phyloP scores from a whole-genome alignment of 306 rosid species.

The Purshia tridentata region DNA sequence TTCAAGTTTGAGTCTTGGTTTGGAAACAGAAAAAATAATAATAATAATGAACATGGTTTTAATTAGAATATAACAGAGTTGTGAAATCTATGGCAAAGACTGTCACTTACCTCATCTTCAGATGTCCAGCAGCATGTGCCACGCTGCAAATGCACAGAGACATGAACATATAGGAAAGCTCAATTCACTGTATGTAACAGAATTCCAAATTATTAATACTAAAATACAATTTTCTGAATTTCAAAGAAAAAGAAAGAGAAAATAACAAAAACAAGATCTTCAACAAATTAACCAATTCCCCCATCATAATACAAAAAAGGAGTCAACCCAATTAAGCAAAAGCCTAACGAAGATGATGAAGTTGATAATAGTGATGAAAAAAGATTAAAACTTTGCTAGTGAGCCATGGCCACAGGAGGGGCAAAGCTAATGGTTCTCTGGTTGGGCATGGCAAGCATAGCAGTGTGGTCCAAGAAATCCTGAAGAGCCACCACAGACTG shows the following conservation, averaged over 20 bases:
- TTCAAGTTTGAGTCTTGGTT: not conserved
- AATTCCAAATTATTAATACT: slow-evolving; percentile 40
- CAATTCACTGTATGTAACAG: slow-evolving; percentile 1
- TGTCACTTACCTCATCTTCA: slow-evolving; percentile 10
- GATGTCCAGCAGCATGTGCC: slow-evolving; percentile 12
- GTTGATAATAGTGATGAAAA: slow-evolving; percentile 10
- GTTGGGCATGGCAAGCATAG: slow-evolving; percentile 87
- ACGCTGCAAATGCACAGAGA: not conserved
- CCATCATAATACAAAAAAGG: slow-evolving; percentile 20
- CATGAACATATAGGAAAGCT: slow-evolving; percentile 18
- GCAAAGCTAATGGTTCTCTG: slow-evolving; percentile 73
- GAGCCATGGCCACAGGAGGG: slow-evolving; percentile 80
- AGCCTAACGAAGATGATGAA: slow-evolving; percentile 24
- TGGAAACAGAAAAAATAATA: not conserved
- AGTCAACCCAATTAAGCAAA: slow-evolving; percentile 16
- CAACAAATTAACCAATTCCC: slow-evolving; percentile 69
- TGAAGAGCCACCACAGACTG: slow-evolving; percentile 84
- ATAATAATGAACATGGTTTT: not conserved
- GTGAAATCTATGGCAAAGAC: slow-evolving; percentile 3
- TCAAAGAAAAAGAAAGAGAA: slow-evolving; percentile 20
- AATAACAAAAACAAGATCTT: slow-evolving; percentile 36
- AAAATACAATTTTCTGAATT: slow-evolving; percentile 37
- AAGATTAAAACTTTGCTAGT: slow-evolving; percentile 31
- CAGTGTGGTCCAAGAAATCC: slow-evolving; percentile 95
- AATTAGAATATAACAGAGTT: not conserved